Conservation (phyloP, 805 yeast species). For the Hagleromyces aurorensis region DNA sequence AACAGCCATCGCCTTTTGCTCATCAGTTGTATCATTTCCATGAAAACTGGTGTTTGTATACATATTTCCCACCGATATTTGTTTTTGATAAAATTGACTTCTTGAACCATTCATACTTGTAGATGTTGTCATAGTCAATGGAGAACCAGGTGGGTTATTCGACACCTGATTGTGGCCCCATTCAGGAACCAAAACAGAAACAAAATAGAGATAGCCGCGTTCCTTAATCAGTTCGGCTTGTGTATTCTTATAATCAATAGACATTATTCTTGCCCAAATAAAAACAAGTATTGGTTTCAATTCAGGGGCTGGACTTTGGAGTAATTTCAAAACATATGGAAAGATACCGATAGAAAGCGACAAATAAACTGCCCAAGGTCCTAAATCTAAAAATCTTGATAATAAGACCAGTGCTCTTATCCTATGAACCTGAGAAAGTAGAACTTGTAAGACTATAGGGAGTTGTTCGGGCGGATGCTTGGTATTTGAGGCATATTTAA, state of each 20-base stretch:
- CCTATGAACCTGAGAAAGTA: conserved; percentile 89
- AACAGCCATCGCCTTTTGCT: conserved; percentile 93
- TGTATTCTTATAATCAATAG: conserved; percentile 82
- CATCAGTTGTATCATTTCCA: conserved; percentile 45
- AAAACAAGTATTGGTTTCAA: conserved; percentile 88
- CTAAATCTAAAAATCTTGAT: conserved; percentile 82
- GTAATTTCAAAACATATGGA: conserved; percentile 82
- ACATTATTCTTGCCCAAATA: conserved; percentile 97
- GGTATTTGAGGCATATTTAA: conserved; percentile 78
- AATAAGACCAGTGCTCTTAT: conserved; percentile 78
- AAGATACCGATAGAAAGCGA: conserved; percentile 92
- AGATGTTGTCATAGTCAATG: conserved; percentile 18
- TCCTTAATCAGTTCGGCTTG: conserved; percentile 91
- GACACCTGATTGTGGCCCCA: conserved; percentile 20
- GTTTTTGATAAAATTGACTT: conserved; percentile 13
- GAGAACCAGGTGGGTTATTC: conserved; percentile 11
- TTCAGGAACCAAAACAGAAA: conserved; percentile 59
- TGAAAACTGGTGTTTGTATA: conserved; percentile 9
- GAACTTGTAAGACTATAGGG: conserved; percentile 87
- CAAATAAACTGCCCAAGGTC: conserved; percentile 95
- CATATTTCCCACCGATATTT: conserved; percentile 6
- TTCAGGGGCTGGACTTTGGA: conserved; percentile 94
- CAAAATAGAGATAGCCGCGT: conserved; percentile 81
- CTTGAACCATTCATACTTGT: conserved; percentile 15
- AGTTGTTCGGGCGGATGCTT: conserved; percentile 89